Evolutionary conservation across 106 monocot species (phyloP), one percentile per base, ranked within the genome.

Genomic region (Iris macrosiphon): DNA sequence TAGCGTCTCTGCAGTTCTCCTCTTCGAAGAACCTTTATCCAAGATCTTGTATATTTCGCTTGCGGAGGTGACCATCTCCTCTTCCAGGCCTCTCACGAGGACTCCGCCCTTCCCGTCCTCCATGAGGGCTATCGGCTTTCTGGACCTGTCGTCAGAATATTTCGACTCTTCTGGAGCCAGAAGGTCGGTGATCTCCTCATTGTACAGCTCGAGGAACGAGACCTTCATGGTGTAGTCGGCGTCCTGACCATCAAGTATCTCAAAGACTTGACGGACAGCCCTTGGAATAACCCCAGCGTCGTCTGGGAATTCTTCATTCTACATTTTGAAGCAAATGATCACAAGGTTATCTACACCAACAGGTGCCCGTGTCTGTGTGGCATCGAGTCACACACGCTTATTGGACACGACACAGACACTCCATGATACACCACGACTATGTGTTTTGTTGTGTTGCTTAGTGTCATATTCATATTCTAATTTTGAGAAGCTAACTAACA

Each of bases 251-350:
- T 82, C 82, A 30, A 82, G 72, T 32, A 60, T 76, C 30, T 82
- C 76, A 65, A 82, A 82, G 40, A 82, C 76, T 41, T 76, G 76
- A 24, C 76, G 55, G 44, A 82, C 72, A 3, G 76, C 30, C 67
- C 82, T 72, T 30, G 82, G 82, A 25, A 82, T 82, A 19, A 82
- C 76, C 64, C 82, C 82, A 54, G 76, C 82, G 65, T 82, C 82
- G 53, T 33, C 68, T 42, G 72, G 82, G 45, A 76, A 75, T 12
- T 82, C 76, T 50, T 63, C 82, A 72, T 73, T 72, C 76, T 82
- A 24, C 26, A 68, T 32, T 27, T 6, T 35, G 7, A 35, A 35
- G 4, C 34, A 35, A 4, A 35, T 35, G 10, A 35, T n/a, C n/a
- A n/a, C n/a, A n/a, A n/a, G n/a, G n/a, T n/a, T n/a, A n/a, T n/a